These are phyloP conservation scores for Botryococcus braunii DNA, from an alignment of 163 green algal genomes.

Conservation along the genomic window DNA sequence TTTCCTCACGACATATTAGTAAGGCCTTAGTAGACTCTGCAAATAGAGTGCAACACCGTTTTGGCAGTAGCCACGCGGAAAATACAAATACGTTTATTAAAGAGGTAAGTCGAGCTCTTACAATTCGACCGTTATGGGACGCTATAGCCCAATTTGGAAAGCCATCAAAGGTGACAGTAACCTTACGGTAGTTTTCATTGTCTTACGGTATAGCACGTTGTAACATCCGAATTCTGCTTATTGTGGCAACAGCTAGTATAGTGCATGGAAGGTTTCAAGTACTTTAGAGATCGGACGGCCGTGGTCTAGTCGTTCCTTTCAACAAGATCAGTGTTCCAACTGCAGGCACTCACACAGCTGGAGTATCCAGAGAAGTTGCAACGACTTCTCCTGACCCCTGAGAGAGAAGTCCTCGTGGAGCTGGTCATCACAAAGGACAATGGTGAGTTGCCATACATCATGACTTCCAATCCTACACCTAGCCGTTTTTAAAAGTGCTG, in stretches of 20 bases:
- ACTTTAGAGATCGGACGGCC: not conserved
- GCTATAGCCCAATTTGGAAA: no score
- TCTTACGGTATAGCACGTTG: no score
- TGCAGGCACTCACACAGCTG: slow-evolving; percentile 66
- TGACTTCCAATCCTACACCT: not conserved
- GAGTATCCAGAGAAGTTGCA: slow-evolving; percentile 81
- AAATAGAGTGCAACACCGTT: no score
- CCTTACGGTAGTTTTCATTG: not conserved
- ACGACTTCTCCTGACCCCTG: slow-evolving; percentile 72
- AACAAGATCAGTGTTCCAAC: not conserved
- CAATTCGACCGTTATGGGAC: not conserved
- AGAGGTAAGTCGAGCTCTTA: slow-evolving; percentile 40
- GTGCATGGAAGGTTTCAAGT: not conserved
- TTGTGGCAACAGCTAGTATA: not conserved
- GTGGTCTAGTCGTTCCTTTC: not conserved
- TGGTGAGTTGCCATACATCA: not conserved
- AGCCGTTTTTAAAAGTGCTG: no score
- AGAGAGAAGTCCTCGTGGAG: slow-evolving; percentile 52
- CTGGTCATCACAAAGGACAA: slow-evolving; percentile 55
- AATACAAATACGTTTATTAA: slow-evolving; percentile 78
- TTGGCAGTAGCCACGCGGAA: slow-evolving; percentile 51
- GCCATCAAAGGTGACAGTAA: not conserved
- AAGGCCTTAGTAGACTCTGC: no score
- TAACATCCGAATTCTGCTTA: not conserved
- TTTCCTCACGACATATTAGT: no score